Evolutionary conservation across 768 basidiomycete species (phyloP).

Genomic region (Suillus occidentalis): DNA sequence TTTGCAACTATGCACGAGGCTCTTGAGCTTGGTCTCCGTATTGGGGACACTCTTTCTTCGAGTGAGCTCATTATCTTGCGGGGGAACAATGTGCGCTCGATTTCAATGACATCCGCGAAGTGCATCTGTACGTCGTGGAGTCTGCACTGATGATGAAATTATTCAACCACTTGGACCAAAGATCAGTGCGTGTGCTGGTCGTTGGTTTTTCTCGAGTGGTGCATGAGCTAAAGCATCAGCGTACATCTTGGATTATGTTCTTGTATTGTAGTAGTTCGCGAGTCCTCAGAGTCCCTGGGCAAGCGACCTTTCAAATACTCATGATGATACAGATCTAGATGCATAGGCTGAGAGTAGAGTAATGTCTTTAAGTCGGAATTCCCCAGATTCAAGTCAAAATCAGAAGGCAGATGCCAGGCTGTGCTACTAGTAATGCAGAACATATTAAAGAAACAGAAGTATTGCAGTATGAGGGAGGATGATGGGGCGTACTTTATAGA

Average conservation of each 20-base stretch:
- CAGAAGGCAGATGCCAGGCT: slow-evolving; percentile 33
- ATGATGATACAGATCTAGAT: slow-evolving; percentile 15
- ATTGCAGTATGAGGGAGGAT: neutral
- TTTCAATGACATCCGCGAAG: slow-evolving; percentile 34
- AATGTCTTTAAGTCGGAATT: slow-evolving; percentile 48
- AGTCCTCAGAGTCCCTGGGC: no score
- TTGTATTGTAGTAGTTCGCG: no score
- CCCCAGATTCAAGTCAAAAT: slow-evolving; percentile 37
- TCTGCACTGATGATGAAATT: slow-evolving; percentile 33
- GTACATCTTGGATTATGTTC: slow-evolving; percentile 13
- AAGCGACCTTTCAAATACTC: slow-evolving; percentile 38
- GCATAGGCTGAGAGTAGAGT: slow-evolving; percentile 39
- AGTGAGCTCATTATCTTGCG: slow-evolving; percentile 19
- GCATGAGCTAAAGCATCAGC: slow-evolving; percentile 14
- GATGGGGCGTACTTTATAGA: neutral
- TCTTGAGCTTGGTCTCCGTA: slow-evolving; percentile 21
- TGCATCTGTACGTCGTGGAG: slow-evolving; percentile 35
- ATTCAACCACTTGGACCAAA: slow-evolving; percentile 44
- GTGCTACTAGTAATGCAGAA: slow-evolving; percentile 24
- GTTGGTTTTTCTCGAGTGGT: slow-evolving; percentile 16
- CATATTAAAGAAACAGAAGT: neutral
- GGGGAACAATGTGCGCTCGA: slow-evolving; percentile 32
- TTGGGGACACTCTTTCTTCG: slow-evolving; percentile 23
- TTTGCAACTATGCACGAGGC: slow-evolving; percentile 39
- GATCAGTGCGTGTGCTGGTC: slow-evolving; percentile 24